phyloP scores from a whole-genome alignment of 73 alveolate genomes.

The Paramecium biaurelia region DNA sequence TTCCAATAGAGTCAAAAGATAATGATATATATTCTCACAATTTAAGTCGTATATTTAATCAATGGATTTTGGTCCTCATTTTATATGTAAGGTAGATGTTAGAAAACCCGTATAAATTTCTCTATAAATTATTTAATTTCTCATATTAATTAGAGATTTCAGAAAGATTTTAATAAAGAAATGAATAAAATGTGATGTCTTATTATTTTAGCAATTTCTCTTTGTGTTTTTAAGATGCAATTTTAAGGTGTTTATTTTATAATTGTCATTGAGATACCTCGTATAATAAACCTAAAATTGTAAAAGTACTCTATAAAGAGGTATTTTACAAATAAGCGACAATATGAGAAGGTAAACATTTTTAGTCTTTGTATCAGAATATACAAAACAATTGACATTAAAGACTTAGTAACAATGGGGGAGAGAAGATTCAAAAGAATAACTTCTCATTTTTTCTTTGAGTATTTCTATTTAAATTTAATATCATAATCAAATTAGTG shows the following conservation, averaged over 20 bases:
- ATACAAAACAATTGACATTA: not conserved
- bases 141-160: conserved; percentile 15
- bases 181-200: not conserved
- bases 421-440: not conserved
- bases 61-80: not conserved
- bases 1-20: not conserved
- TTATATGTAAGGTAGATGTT: not conserved
- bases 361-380: not conserved
- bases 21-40: not conserved
- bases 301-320: too few species aligned
- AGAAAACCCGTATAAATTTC: not conserved
- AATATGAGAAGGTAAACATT: not conserved
- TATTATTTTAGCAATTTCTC: not conserved
- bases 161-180: not conserved
- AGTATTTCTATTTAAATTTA: not conserved
- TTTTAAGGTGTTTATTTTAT: too few species aligned
- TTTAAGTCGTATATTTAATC: conserved; percentile 10
- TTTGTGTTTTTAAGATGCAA: too few species aligned
- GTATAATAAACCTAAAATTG: too few species aligned
- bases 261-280: too few species aligned
- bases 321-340: not conserved
- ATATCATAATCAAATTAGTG: not conserved
- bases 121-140: not conserved
- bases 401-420: not conserved
- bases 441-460: not conserved